These are phyloP conservation scores for Alternaria novae-zelandiae DNA, from an alignment of 2,329 filamentous ascomycete genomes.

Conservation along the genomic window DNA sequence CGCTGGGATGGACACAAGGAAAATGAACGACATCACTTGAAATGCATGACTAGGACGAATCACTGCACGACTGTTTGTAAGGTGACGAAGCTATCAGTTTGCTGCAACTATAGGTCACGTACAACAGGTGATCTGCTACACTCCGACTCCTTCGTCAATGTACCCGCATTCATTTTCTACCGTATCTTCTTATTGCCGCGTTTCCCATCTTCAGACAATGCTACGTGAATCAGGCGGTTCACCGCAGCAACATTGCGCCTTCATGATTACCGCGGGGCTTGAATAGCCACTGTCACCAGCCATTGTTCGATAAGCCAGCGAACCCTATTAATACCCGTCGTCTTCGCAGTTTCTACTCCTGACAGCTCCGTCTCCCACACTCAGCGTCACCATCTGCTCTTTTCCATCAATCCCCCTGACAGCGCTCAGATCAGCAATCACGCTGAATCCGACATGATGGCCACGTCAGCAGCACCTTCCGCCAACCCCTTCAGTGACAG, in stretches of 20 bases:
- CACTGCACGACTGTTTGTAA: conserved; percentile 16
- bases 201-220: not conserved
- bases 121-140: conserved; percentile 1
- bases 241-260: not conserved
- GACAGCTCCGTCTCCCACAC: not conserved
- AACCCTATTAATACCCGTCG: not conserved
- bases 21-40: conserved; percentile 23
- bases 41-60: not conserved
- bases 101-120: not conserved
- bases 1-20: conserved; percentile 17
- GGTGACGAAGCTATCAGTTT: conserved; percentile 13
- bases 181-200: not conserved
- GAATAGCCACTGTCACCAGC: conserved; percentile 3
- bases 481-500: conserved; percentile 17
- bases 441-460: not conserved
- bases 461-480: not conserved
- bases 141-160: not conserved
- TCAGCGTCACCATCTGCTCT: not conserved
- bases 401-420: not conserved
- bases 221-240: not conserved
- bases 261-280: conserved; percentile 7
- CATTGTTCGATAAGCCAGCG: not conserved
- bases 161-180: not conserved
- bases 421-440: not conserved
- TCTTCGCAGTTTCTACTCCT: not conserved